Evolutionary conservation across 2,329 filamentous ascomycete species (phyloP).

Genomic region (Colletotrichum sansevieriae): DNA sequence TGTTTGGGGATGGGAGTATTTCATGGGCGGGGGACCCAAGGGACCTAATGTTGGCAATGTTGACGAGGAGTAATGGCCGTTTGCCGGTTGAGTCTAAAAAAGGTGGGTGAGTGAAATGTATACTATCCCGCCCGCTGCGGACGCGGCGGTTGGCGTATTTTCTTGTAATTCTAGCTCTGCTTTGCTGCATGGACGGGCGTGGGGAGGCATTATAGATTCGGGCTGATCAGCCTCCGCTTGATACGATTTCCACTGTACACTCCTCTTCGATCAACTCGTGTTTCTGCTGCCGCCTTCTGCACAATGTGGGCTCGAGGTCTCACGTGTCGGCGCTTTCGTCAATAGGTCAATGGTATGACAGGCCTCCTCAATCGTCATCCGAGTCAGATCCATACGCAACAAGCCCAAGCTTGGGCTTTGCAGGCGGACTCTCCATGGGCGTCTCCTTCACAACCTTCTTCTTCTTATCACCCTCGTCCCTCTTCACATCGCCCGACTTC

Average conservation of each 20-base stretch:
- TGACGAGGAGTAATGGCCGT: slow-evolving; percentile 45
- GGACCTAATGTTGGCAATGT: slow-evolving; percentile 57
- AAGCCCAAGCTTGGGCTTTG: slow-evolving; percentile 55
- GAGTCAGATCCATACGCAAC: slow-evolving; percentile 71
- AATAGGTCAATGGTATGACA: too few relatives aligned
- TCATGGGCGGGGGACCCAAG: slow-evolving; percentile 54
- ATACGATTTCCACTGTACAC: slow-evolving; percentile 35
- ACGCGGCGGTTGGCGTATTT: slow-evolving; percentile 1
- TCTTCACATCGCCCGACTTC: slow-evolving; percentile 33
- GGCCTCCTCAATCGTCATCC: slow-evolving; percentile 51
- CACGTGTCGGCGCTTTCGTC: neutral
- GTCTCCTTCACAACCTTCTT: slow-evolving; percentile 27
- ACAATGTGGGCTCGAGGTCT: neutral
- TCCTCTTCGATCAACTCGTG: slow-evolving; percentile 14
- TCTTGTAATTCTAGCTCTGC: slow-evolving; percentile 37
- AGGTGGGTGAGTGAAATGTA: slow-evolving; percentile 13
- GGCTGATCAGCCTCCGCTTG: slow-evolving; percentile 21
- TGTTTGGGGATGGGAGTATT: slow-evolving; percentile 62
- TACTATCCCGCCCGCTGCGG: neutral
- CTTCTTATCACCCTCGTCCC: slow-evolving; percentile 17
- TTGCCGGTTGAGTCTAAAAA: neutral
- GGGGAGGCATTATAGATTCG: slow-evolving; percentile 30
- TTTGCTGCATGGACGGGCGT: slow-evolving; percentile 22
- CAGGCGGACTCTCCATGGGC: slow-evolving; percentile 8
- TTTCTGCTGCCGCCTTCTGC: neutral